Conservation (phyloP, 1,284 basidiomycete genomes). For the Thecaphora thlaspeos region DNA sequence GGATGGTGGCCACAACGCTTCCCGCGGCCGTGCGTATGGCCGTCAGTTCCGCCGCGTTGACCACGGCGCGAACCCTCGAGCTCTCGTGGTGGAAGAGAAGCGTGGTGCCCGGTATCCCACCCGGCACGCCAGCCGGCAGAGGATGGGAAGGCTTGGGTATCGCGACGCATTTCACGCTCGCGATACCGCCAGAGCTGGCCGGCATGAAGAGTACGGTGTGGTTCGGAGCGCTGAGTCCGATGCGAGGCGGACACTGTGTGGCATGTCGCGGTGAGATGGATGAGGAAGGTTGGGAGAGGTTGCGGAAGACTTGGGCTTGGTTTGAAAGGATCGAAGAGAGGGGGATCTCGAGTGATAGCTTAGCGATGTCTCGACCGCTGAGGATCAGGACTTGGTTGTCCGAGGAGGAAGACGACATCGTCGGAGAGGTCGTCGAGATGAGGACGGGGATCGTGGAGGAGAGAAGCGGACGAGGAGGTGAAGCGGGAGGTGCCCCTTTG, state of each 20-base stretch:
- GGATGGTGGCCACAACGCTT: conserved; percentile 38
- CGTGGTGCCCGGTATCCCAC: conserved; percentile 73
- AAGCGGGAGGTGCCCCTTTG: too few relatives aligned
- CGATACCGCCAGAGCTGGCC: conserved; percentile 62
- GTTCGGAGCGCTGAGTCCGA: neutral
- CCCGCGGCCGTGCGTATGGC: conserved; percentile 78
- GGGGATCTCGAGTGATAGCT: neutral
- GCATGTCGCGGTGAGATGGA: neutral
- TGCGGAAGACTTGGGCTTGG: neutral
- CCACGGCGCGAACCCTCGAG: conserved; percentile 69
- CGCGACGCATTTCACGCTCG: conserved; percentile 71
- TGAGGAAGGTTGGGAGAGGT: neutral
- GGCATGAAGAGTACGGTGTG: conserved; percentile 66
- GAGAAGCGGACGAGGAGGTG: too few relatives aligned
- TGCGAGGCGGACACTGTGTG: neutral
- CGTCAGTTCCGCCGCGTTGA: conserved; percentile 75
- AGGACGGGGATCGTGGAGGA: too few relatives aligned
- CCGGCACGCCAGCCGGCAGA: conserved; percentile 49
- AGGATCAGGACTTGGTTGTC: neutral
- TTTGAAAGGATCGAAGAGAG: neutral
- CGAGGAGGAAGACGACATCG: too few relatives aligned
- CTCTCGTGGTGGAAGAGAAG: conserved; percentile 71
- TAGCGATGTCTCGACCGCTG: neutral
- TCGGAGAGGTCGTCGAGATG: too few relatives aligned
- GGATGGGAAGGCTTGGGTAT: conserved; percentile 62